Conservation (phyloP, 768 basidiomycete species). For the Kwoniella sp. region DNA sequence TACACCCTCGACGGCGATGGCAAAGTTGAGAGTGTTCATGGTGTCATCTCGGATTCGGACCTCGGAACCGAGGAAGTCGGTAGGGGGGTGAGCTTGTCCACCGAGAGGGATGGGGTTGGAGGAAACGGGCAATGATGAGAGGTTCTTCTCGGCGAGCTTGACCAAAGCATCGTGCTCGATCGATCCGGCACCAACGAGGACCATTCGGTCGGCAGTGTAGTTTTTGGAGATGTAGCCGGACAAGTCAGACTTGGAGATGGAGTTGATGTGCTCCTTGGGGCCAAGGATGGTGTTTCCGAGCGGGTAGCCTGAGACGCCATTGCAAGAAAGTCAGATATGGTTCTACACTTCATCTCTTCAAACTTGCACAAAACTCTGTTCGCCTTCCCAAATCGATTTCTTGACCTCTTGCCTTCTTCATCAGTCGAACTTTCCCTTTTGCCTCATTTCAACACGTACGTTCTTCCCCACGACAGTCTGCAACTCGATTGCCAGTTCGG, state of each 20-base stretch:
- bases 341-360: too few species aligned
- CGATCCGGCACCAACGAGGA: conserved; percentile 94
- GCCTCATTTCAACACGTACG: too few species aligned
- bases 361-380: too few species aligned
- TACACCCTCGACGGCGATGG: conserved; percentile 96
- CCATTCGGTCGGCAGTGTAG: conserved; percentile 98
- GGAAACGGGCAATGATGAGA: conserved; percentile 84
- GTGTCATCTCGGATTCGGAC: conserved; percentile 94
- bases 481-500: too few species aligned
- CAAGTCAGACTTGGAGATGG: conserved; percentile 89
- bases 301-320: conserved; percentile 69
- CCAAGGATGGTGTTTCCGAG: conserved; percentile 97
- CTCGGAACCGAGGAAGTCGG: conserved; percentile 87
- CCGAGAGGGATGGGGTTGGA: conserved; percentile 85
- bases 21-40: conserved; percentile 83
- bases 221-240: conserved; percentile 90
- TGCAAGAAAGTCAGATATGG: background rate
- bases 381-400: too few species aligned
- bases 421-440: background rate
- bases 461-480: too few species aligned
- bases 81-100: conserved; percentile 71
- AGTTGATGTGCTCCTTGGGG: conserved; percentile 91
- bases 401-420: background rate
- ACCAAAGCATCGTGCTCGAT: conserved; percentile 89
- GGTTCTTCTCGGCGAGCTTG: conserved; percentile 91